A percentile compares a stretch with the other conserved stretches of the same genome.
Evolutionary conservation across 2,329 filamentous ascomycete species (phyloP).

Genomic region (Fusarium xyrophilum): DNA sequence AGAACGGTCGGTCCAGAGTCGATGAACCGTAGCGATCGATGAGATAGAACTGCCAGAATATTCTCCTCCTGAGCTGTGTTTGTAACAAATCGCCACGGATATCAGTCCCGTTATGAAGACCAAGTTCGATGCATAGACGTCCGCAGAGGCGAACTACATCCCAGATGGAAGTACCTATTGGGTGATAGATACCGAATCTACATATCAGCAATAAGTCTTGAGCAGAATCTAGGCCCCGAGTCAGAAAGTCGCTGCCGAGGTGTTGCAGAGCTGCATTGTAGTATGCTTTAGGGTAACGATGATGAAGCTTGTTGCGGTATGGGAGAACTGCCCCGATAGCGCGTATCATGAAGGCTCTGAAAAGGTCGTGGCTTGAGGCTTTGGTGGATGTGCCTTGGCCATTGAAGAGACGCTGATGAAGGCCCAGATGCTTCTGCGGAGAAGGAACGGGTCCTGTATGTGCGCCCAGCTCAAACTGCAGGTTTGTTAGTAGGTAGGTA

Average conservation of each 20-base stretch:
- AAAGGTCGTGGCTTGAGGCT: not conserved
- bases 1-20: slow-evolving; percentile 17
- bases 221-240: slow-evolving; percentile 19
- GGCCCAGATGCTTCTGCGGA: slow-evolving; percentile 14
- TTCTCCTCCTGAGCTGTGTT: slow-evolving; percentile 16
- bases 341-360: slow-evolving; percentile 31
- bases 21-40: slow-evolving; percentile 34
- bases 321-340: slow-evolving; percentile 16
- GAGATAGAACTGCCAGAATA: slow-evolving; percentile 38
- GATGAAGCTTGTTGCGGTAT: slow-evolving; percentile 9
- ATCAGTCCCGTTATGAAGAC: slow-evolving; percentile 1
- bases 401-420: slow-evolving; percentile 7
- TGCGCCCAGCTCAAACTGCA: slow-evolving; percentile 19
- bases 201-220: slow-evolving; percentile 30
- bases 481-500: no score
- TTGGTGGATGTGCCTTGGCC: rapidly evolving
- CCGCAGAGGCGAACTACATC: slow-evolving; percentile 25
- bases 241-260: not conserved
- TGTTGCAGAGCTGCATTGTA: slow-evolving; percentile 21
- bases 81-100: slow-evolving; percentile 2
- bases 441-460: slow-evolving; percentile 12
- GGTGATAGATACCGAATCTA: slow-evolving; percentile 35
- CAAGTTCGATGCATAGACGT: slow-evolving; percentile 30
- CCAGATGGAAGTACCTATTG: slow-evolving; percentile 33
- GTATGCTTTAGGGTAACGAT: slow-evolving; percentile 24